Conservation (phyloP, 1,284 basidiomycete genomes). For the Cerrena zonata region DNA sequence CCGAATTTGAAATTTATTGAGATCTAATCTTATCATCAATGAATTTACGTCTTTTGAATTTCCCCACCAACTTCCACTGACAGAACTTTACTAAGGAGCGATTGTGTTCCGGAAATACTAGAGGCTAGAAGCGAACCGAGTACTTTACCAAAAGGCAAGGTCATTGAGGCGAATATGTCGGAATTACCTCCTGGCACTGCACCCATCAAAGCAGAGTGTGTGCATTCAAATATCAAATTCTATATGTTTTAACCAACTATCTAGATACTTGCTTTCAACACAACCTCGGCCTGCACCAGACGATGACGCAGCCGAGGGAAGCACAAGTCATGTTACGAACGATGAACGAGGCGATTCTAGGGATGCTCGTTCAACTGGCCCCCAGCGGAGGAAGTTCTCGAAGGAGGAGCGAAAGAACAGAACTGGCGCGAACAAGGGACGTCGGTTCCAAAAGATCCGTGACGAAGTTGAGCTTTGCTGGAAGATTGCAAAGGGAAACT, state of each 20-base stretch:
- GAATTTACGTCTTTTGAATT: too few relatives aligned
- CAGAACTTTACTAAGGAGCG: too few relatives aligned
- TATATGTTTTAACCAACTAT: neutral
- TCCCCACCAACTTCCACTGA: too few relatives aligned
- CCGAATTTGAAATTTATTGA: too few relatives aligned
- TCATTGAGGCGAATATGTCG: too few relatives aligned
- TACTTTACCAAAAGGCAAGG: too few relatives aligned
- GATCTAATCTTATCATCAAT: too few relatives aligned
- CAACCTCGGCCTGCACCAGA: conserved; percentile 43
- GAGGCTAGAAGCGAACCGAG: too few relatives aligned
- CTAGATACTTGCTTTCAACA: conserved; percentile 55
- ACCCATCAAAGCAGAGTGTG: conserved; percentile 72
- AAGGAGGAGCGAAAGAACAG: conserved; percentile 67
- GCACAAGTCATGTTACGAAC: conserved; percentile 37
- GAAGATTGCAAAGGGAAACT: conserved; percentile 56
- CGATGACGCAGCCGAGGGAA: conserved; percentile 74
- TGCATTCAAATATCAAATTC: conserved; percentile 6
- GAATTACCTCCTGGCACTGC: conserved; percentile 51
- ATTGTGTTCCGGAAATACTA: too few relatives aligned
- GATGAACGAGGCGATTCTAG: conserved; percentile 24
- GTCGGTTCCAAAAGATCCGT: conserved; percentile 64
- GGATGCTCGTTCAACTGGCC: conserved; percentile 23
- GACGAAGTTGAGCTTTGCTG: conserved; percentile 76
- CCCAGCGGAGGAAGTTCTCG: conserved; percentile 40
- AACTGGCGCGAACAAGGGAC: conserved; percentile 73